Evolutionary conservation across 202 grass and related monocot genomes (phyloP).

Genomic region (Bolboschoenoplectus hybrid): DNA sequence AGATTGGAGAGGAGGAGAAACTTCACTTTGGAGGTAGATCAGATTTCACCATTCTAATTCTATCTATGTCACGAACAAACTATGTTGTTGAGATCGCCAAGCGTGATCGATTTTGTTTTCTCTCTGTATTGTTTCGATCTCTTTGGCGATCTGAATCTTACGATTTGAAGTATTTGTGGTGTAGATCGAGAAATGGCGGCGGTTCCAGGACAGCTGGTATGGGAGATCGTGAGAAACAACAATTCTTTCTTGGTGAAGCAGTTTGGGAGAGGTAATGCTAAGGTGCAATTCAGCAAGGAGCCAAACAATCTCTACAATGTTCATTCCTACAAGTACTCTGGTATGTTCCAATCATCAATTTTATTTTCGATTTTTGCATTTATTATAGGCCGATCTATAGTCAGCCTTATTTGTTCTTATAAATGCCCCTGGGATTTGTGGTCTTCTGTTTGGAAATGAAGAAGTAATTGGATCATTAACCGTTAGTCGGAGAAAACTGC

Average conservation of each 20-base stretch:
- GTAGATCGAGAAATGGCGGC: constrained; percentile 52
- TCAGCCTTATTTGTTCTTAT: background rate
- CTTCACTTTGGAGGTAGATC: background rate
- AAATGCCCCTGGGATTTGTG: background rate
- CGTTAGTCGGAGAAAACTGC: background rate
- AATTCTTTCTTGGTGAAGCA: constrained; percentile 89
- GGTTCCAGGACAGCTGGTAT: constrained; percentile 71
- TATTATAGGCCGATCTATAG: background rate
- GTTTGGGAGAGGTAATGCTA: constrained; percentile 82
- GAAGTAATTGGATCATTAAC: background rate
- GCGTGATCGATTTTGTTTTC: background rate
- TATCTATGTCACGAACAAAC: background rate
- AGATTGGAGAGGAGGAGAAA: background rate
- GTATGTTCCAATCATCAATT: constrained; percentile 27
- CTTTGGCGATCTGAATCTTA: constrained; percentile 26
- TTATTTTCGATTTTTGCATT: background rate
- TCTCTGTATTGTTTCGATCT: background rate
- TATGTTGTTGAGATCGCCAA: background rate
- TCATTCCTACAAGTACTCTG: constrained; percentile 93
- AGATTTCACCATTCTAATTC: background rate
- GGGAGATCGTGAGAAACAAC: constrained; percentile 97
- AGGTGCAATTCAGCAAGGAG: constrained; percentile 96
- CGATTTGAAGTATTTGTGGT: background rate
- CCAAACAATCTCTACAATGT: constrained; percentile 94
- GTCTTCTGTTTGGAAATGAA: background rate